phyloP scores from a whole-genome alignment of 345 rosid species.

The Eucalyptus sideroxylon region DNA sequence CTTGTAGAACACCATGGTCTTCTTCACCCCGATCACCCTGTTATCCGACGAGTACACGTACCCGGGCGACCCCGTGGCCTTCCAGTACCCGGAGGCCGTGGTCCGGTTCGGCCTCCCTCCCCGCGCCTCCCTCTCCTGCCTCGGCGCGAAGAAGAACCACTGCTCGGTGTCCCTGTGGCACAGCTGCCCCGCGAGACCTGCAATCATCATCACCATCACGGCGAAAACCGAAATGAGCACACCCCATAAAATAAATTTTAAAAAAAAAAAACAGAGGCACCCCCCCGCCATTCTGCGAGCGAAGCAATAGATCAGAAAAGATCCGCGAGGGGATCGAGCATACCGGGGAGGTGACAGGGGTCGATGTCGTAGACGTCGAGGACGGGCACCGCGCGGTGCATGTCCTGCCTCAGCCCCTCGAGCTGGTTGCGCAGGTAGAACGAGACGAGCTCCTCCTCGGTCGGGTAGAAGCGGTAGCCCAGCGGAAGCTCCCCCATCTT shows the following conservation, averaged over 20 bases:
- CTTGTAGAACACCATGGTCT: slow-evolving; percentile 86
- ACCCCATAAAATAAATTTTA: background rate
- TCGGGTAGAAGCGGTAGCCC: slow-evolving; percentile 85
- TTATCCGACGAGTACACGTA: slow-evolving; percentile 63
- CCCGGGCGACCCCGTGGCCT: slow-evolving; percentile 89
- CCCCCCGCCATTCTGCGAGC: background rate
- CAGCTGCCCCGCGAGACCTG: slow-evolving; percentile 52
- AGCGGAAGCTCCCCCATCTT: slow-evolving; percentile 14
- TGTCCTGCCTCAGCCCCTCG: slow-evolving; percentile 32
- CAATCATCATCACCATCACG: slow-evolving; percentile 1
- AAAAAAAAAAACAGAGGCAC: too few relatives aligned
- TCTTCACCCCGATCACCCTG: slow-evolving; percentile 67
- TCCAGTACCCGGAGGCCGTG: slow-evolving; percentile 89
- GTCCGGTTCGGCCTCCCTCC: slow-evolving; percentile 83
- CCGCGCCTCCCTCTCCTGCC: slow-evolving; percentile 76
- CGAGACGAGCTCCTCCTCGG: slow-evolving; percentile 77
- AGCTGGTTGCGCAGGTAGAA: slow-evolving; percentile 76
- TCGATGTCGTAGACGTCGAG: slow-evolving; percentile 42
- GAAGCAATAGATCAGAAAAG: background rate
- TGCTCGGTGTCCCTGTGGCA: slow-evolving; percentile 71
- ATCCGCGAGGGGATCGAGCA: background rate
- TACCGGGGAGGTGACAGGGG: slow-evolving; percentile 80
- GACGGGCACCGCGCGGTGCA: slow-evolving; percentile 55
- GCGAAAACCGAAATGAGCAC: background rate
- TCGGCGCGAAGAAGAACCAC: slow-evolving; percentile 87